phyloP scores from a whole-genome alignment of 2,329 filamentous ascomycete species.

The Clonostachys rosea region DNA sequence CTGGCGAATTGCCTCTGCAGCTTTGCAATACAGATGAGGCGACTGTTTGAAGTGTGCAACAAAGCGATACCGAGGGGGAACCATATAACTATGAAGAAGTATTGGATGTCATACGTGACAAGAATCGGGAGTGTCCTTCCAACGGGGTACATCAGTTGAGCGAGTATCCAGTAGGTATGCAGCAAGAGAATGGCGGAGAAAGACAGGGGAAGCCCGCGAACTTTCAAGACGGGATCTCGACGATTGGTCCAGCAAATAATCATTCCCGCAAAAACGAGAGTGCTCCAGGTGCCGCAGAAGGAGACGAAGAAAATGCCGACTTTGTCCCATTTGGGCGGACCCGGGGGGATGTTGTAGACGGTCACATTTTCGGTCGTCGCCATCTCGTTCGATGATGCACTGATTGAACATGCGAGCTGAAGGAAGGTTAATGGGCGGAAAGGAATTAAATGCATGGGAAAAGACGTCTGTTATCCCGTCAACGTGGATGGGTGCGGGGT shows the following conservation, averaged over 20 bases:
- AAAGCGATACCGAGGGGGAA: conserved; percentile 62
- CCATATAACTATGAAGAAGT: conserved; percentile 51
- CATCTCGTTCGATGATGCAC: too few species aligned
- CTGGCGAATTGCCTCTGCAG: conserved; percentile 32
- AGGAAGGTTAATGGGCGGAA: too few species aligned
- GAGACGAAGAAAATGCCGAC: conserved; percentile 5
- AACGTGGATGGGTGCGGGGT: too few species aligned
- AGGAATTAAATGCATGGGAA: too few species aligned
- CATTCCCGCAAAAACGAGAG: conserved; percentile 20
- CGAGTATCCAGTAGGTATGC: conserved; percentile 33
- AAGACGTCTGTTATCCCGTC: too few species aligned
- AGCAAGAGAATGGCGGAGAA: conserved; percentile 29
- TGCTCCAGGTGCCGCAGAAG: conserved; percentile 5
- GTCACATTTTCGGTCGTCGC: conserved; percentile 5
- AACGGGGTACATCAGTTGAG: conserved; percentile 27
- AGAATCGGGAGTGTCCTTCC: conserved; percentile 35
- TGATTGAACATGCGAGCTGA: too few species aligned
- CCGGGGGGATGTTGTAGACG: conserved; percentile 18
- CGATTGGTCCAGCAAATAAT: conserved; percentile 28
- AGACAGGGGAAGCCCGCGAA: conserved; percentile 32
- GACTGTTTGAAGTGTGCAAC: conserved; percentile 59
- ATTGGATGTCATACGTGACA: conserved; percentile 59
- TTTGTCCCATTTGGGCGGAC: conserved; percentile 10
- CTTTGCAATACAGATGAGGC: conserved; percentile 52
- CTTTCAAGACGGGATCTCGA: conserved; percentile 25